phyloP scores from a whole-genome alignment of 805 yeast genomes.

The Saccharomyces cerevisiae region DNA sequence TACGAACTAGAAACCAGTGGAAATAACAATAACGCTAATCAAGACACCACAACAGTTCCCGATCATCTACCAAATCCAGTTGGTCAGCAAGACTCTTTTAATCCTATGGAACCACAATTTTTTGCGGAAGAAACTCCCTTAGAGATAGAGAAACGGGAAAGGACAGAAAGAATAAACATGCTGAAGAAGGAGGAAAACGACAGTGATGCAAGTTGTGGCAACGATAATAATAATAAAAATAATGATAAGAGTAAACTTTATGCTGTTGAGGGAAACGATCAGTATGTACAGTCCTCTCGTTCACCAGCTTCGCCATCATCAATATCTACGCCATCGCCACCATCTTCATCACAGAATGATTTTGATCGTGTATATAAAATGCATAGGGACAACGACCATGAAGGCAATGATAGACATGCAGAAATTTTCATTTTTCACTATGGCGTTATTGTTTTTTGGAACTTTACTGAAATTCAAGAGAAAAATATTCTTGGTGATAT shows the following conservation, averaged over 20 bases:
- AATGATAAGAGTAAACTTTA: constrained; percentile 3
- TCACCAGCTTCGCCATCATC: not conserved
- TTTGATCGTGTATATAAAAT: not conserved
- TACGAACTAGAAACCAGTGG: constrained; percentile 30
- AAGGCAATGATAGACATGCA: constrained; percentile 42
- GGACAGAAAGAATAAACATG: constrained; percentile 13
- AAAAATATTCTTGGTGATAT: constrained; percentile 89
- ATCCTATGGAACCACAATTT: constrained; percentile 89
- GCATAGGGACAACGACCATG: not conserved
- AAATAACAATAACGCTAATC: constrained; percentile 9
- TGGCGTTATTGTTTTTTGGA: constrained; percentile 98
- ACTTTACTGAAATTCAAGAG: constrained; percentile 85
- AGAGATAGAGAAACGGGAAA: constrained; percentile 15
- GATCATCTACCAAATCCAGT: constrained; percentile 23
- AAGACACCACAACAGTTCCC: constrained; percentile 15
- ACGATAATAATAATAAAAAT: constrained; percentile 14
- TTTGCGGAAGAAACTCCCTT: constrained; percentile 44
- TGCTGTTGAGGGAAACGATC: not conserved
- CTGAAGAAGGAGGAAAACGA: not conserved
- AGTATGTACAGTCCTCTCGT: not conserved
- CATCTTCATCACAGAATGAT: not conserved
- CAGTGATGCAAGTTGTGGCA: constrained; percentile 9
- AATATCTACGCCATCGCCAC: not conserved
- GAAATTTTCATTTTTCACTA: constrained; percentile 85
- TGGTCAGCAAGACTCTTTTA: constrained; percentile 49